Evolutionary conservation across 805 yeast genomes (phyloP).

Genomic region (Torulaspora indica): DNA sequence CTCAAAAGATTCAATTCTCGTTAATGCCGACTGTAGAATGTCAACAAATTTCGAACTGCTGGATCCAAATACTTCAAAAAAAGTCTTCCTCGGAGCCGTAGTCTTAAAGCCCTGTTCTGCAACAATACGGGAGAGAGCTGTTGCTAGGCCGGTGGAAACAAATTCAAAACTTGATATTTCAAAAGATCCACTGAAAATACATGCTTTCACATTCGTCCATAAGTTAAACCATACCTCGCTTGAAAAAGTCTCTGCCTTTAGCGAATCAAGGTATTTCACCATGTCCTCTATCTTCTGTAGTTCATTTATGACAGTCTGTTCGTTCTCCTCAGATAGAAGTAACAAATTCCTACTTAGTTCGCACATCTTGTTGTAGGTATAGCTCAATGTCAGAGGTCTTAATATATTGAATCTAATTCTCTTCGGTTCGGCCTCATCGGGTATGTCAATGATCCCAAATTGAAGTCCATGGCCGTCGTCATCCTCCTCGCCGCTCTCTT

Average conservation of each 20-base stretch:
- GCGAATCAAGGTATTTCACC: slow-evolving; percentile 23
- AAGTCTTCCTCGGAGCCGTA: slow-evolving; percentile 41
- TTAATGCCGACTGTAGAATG: slow-evolving; percentile 66
- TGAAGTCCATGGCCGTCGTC: slow-evolving; percentile 28
- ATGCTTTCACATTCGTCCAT: slow-evolving; percentile 40
- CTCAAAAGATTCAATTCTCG: slow-evolving; percentile 69
- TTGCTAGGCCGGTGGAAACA: slow-evolving; percentile 60
- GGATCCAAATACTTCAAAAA: slow-evolving; percentile 39
- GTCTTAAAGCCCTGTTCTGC: slow-evolving; percentile 26
- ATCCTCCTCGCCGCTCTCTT: slow-evolving; percentile 26
- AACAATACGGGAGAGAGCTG: slow-evolving; percentile 29
- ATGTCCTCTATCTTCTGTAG: slow-evolving; percentile 23
- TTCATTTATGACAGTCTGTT: slow-evolving; percentile 24
- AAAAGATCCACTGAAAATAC: slow-evolving; percentile 32
- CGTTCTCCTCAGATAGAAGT: slow-evolving; percentile 20
- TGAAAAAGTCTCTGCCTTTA: slow-evolving; percentile 24
- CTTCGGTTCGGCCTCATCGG: slow-evolving; percentile 30
- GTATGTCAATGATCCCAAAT: slow-evolving; percentile 33
- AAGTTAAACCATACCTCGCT: slow-evolving; percentile 32
- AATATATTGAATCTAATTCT: slow-evolving; percentile 23
- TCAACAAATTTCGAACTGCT: slow-evolving; percentile 44
- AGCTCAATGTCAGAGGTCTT: slow-evolving; percentile 12
- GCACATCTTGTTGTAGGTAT: slow-evolving; percentile 14
- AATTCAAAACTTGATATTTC: slow-evolving; percentile 70
- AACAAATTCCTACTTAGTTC: slow-evolving; percentile 17